These are phyloP conservation scores for Phenoliferia sp. DNA, from an alignment of 1,284 basidiomycete species.

Conservation along the genomic window DNA sequence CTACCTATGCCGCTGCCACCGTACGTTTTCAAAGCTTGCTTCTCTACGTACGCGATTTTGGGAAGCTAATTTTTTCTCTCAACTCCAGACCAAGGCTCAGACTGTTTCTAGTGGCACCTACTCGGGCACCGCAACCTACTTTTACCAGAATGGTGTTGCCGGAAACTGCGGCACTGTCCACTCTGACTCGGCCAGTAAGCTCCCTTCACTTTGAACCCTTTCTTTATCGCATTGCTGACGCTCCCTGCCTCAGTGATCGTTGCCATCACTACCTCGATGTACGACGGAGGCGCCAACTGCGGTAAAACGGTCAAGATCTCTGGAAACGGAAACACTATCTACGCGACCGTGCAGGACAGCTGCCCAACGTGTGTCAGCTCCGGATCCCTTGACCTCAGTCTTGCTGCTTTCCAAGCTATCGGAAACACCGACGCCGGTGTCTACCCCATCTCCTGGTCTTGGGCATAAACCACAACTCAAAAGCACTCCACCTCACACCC, in stretches of 20 bases:
- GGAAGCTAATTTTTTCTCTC: no score
- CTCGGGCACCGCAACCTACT: constrained; percentile 32
- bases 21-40: neutral
- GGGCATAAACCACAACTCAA: no score
- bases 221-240: neutral
- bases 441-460: no score
- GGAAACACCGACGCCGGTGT: constrained; percentile 39
- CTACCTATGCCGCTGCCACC: neutral
- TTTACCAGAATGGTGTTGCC: constrained; percentile 36
- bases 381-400: constrained; percentile 58
- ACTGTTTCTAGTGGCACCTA: no score
- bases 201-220: neutral
- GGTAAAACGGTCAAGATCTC: neutral
- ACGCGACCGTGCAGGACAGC: constrained; percentile 16
- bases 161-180: constrained; percentile 39
- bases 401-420: constrained; percentile 62
- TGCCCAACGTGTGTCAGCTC: constrained; percentile 15
- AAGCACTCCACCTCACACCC: no score
- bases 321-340: neutral
- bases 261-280: constrained; percentile 52
- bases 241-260: constrained; percentile 48
- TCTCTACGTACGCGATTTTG: neutral
- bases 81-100: no score
- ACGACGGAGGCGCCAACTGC: neutral
- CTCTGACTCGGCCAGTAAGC: constrained; percentile 31